Evolutionary conservation across 2,329 filamentous ascomycete species (phyloP), one percentile per base, ranked within the genome.

Genomic region (Bipolaris gigantea): DNA sequence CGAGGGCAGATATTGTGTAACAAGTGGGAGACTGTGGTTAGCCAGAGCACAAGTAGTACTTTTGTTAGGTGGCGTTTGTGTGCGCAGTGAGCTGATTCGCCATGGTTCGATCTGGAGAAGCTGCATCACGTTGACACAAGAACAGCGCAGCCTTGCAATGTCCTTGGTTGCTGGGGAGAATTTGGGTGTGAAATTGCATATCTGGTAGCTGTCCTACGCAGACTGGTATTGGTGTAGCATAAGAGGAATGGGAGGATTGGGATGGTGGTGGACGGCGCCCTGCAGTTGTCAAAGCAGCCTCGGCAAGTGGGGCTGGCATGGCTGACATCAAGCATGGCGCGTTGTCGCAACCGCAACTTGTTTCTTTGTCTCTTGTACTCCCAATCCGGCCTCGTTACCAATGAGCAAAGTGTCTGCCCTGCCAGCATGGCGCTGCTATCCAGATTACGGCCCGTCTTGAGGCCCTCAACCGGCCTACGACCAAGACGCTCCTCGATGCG

Each of bases 361-460:
- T 47, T n/a, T 18, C 27, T 16, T 15, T 35, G 43, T n/a, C 11
- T 38, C 23, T 15, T 35, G 43, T 21, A 39, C 16, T 23, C 36
- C 30, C 39, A 45, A 34, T 10, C 8, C 13, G 19, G 25, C 25
- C 46, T 33, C 23, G 30, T 18, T 18, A 16, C 16, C 23, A 5
- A 51, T 40, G 47, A 32, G 10, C 27, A 36, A 8, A 41, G 13
- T 2, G 2, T 15, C 6, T n/a, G 6, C 27, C 21, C 13, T 38
- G 7, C 23, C 42, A 38, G 18, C 3, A 51, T 55, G 47, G 35
- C 47, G 7, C 25, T 59, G 34, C 42, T 54, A 30, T 48, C 45
- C 25, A 57, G 44, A 38, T 15, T 64, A 48, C 61, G 63, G 56
- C 47, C 59, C 53, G 38, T 47, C 36, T 23, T 56, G 38, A 61